A percentile compares a stretch with the other conserved stretches of the same genome.
These are phyloP conservation scores for Globisporangium cylindrosporum DNA, from an alignment of 352 stramenopile genomes.

Conservation along the genomic window DNA sequence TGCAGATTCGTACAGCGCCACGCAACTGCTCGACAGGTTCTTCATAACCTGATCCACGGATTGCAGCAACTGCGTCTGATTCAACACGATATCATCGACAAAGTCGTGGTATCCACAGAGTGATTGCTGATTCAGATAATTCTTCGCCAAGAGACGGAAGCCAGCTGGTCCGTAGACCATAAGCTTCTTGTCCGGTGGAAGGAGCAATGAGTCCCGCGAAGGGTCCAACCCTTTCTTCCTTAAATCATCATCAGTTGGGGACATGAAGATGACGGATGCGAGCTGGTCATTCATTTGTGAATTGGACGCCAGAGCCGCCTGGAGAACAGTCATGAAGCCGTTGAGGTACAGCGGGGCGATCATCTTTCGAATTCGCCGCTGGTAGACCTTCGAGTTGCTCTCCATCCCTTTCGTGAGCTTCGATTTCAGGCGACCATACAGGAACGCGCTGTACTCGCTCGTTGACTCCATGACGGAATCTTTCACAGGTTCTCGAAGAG, in stretches of 20 bases:
- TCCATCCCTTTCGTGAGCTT: conserved; percentile 37
- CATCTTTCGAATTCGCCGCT: conserved; percentile 37
- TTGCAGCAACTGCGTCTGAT: conserved; percentile 34
- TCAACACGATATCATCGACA: conserved; percentile 53
- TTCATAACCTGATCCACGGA: conserved; percentile 44
- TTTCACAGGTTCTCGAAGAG: conserved; percentile 35
- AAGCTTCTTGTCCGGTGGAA: conserved; percentile 33
- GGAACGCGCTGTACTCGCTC: conserved; percentile 32
- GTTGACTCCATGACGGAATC: conserved; percentile 33
- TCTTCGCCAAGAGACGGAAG: conserved; percentile 33
- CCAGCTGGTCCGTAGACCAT: conserved; percentile 24
- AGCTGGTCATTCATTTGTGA: conserved; percentile 43
- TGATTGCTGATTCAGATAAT: conserved; percentile 38
- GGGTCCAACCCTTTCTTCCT: conserved; percentile 26
- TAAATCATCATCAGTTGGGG: conserved; percentile 45
- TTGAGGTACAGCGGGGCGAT: conserved; percentile 33
- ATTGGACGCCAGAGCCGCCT: conserved; percentile 34
- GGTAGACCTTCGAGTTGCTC: conserved; percentile 28
- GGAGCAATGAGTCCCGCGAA: conserved; percentile 27
- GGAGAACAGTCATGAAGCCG: conserved; percentile 42
- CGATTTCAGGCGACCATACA: conserved; percentile 30
- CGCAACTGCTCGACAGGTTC: conserved; percentile 41
- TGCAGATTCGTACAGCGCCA: conserved; percentile 43
- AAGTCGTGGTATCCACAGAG: conserved; percentile 58
- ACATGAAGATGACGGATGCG: conserved; percentile 43